phyloP scores from a whole-genome alignment of 306 rosid species.

The Malus fusca region DNA sequence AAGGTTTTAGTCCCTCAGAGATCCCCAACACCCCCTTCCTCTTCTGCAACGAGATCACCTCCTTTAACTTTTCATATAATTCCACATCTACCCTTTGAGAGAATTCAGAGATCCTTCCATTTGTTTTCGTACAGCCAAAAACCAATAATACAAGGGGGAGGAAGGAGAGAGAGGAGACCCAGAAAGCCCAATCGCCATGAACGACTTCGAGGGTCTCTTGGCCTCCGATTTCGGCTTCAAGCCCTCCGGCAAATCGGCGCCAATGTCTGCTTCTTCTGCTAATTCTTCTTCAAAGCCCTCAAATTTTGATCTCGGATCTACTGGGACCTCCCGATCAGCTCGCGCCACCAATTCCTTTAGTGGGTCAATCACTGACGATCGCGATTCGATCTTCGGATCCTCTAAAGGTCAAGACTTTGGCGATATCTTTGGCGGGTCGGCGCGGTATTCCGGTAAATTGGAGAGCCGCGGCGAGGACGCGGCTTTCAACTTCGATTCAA shows the following conservation, averaged over 20 bases:
- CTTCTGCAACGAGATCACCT: background rate
- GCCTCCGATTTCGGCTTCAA: conserved; percentile 68
- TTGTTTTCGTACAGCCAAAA: background rate
- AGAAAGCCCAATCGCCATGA: conserved; percentile 40
- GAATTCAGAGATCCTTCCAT: conserved; percentile 1
- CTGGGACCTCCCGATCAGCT: conserved; percentile 41
- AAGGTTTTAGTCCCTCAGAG: conserved; percentile 3
- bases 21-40: conserved; percentile 9
- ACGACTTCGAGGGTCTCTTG: conserved; percentile 86
- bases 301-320: conserved; percentile 61
- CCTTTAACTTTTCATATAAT: background rate
- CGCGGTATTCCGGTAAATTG: conserved; percentile 35
- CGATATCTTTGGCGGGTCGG: conserved; percentile 47
- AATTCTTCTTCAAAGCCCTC: conserved; percentile 22
- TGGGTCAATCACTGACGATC: conserved; percentile 35
- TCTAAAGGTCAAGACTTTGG: conserved; percentile 42
- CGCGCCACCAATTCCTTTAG: conserved; percentile 32
- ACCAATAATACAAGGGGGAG: background rate
- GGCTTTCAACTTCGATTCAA: conserved; percentile 54
- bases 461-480: conserved; percentile 29
- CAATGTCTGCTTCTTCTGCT: conserved; percentile 54
- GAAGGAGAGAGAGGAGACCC: background rate
- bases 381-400: conserved; percentile 47
- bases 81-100: background rate
- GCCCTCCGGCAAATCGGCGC: conserved; percentile 72